Evolutionary conservation across 202 grass and related monocot genomes (phyloP).

Genomic region (Zizania palustris): DNA sequence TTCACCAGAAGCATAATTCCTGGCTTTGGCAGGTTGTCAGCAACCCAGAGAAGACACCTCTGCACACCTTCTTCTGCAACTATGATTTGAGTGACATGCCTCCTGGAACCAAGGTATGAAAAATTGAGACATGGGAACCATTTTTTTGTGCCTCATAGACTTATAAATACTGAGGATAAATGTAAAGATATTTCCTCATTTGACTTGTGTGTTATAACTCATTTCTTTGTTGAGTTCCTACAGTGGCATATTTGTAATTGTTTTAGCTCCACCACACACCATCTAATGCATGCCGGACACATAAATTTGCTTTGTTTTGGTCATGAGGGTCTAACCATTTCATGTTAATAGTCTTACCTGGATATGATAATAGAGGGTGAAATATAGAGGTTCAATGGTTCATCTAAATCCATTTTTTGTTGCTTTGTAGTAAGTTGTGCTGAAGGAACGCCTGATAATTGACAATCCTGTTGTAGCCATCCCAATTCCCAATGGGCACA

Average conservation of each 20-base stretch:
- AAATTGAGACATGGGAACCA: slow-evolving; percentile 15
- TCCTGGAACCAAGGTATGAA: slow-evolving; percentile 88
- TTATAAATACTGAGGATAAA: not conserved
- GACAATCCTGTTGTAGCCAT: not conserved
- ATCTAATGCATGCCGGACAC: slow-evolving; percentile 1
- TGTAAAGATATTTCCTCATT: not conserved
- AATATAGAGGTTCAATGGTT: not conserved
- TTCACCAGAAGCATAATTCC: slow-evolving; percentile 39
- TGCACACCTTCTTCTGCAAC: slow-evolving; percentile 96
- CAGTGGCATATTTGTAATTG: slow-evolving; percentile 4
- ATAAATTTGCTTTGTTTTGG: slow-evolving; percentile 31
- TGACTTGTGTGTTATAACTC: not conserved
- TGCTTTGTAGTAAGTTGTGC: not conserved
- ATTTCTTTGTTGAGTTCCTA: slow-evolving; percentile 24
- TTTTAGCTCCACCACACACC: not conserved
- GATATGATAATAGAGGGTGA: slow-evolving; percentile 15
- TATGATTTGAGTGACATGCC: slow-evolving; percentile 99
- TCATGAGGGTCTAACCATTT: slow-evolving; percentile 4
- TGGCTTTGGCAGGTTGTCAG: slow-evolving; percentile 77
- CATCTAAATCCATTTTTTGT: not conserved
- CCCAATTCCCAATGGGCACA: not conserved
- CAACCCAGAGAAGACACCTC: slow-evolving; percentile 96
- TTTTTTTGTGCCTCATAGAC: slow-evolving; percentile 16
- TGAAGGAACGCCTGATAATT: slow-evolving; percentile 16
- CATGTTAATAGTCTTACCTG: slow-evolving; percentile 22